Base-by-base conservation (phyloP, 768 basidiomycete species). In the Tylopilus subfusipes region DNA sequence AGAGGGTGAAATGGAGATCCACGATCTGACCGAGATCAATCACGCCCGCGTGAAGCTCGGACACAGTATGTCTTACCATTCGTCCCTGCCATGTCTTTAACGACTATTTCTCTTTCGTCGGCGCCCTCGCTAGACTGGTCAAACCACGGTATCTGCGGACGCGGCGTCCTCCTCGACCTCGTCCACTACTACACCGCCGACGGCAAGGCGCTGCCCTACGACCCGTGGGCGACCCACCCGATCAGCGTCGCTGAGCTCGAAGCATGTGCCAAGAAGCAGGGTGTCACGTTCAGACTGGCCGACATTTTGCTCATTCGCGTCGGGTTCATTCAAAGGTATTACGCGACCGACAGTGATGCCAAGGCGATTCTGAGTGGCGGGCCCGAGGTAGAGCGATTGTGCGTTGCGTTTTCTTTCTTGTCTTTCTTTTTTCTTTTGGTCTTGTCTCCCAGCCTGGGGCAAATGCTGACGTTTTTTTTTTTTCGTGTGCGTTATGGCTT, bases 91-190 rank as follows among this genome's bases (percentile, higher is more conserved):
- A 22, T n/a, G 3, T 16, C 13, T 21, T 18, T 13, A 5, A 4
- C 16, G 19, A 48, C 39, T 48, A 16, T 36, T 33, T 13, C 31
- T 33, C n/a, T 34, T 36, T 36, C 31, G 12, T 13, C 31, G 16
- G 16, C 13, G 16, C 11, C 25, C 25, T 24, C 29, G 42, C 14
- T 42, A 86, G 86, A 86, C 63, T 87, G 84, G 85, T 82, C 86
- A 1, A 77, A 76, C 19, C 86, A 86, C 61, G 85, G 86, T 1
- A 85, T 86, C 40, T 83, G 82, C 49, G 84, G 85, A 2, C 79
- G 86, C 3, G 86, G 84, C 19, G 82, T 88, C 44, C 69, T 87
- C 21, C 76, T 88, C 31, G 85, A 88, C 68, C 67, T 86, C 31
- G 82, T 86, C 50, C 67, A 74, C 12, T 80, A 78, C 67, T 78